phyloP scores from a whole-genome alignment of 495 filamentous ascomycete species.

The Aspergillus ellipticus region DNA sequence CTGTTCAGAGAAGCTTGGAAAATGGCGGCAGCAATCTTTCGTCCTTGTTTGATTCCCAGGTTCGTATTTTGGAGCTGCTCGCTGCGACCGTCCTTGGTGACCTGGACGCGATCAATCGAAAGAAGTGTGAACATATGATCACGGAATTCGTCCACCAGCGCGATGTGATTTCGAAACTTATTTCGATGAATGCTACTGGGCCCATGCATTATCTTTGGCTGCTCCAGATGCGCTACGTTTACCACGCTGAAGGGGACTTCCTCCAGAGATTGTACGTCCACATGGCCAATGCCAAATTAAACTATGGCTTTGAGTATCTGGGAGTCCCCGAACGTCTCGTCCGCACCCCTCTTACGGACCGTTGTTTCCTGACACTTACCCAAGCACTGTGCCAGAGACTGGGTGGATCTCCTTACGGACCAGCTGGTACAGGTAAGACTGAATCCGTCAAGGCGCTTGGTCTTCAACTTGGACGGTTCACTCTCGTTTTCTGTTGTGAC shows the following conservation, averaged over 20 bases:
- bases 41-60: slow-evolving; percentile 67
- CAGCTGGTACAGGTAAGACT: slow-evolving; percentile 98
- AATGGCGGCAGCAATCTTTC: slow-evolving; percentile 65
- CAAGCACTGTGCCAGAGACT: slow-evolving; percentile 93
- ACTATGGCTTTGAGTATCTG: slow-evolving; percentile 97
- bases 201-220: slow-evolving; percentile 88
- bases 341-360: slow-evolving; percentile 91
- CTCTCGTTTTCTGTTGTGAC: slow-evolving; percentile 97
- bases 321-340: slow-evolving; percentile 95
- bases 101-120: slow-evolving; percentile 77
- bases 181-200: slow-evolving; percentile 67
- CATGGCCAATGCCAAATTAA: slow-evolving; percentile 94
- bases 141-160: slow-evolving; percentile 98
- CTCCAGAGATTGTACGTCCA: slow-evolving; percentile 81
- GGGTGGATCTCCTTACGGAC: slow-evolving; percentile 95
- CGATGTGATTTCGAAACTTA: slow-evolving; percentile 81
- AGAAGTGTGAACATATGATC: slow-evolving; percentile 98
- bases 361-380: slow-evolving; percentile 95
- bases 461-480: slow-evolving; percentile 94
- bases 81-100: slow-evolving; percentile 88
- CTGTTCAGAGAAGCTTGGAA: slow-evolving; percentile 70
- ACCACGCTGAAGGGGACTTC: slow-evolving; percentile 73
- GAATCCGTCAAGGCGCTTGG: slow-evolving; percentile 98
- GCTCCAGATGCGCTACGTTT: slow-evolving; percentile 97
- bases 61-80: slow-evolving; percentile 75